Evolutionary conservation across 306 rosid genomes (phyloP), one percentile per base, ranked within the genome.

Genomic region (Fagus crenata): DNA sequence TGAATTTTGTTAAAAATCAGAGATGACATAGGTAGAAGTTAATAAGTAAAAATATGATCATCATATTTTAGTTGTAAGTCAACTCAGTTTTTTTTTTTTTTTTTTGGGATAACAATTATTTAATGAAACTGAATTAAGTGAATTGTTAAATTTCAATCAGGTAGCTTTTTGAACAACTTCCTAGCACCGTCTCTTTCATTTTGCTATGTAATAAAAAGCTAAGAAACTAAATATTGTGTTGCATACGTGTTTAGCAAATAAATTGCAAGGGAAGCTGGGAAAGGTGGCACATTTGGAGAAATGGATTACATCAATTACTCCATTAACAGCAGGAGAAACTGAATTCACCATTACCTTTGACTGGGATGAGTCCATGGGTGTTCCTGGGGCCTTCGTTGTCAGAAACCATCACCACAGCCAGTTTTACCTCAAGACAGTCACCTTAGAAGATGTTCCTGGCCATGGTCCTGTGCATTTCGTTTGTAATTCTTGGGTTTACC

Each of bases 401-500:
- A 75, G 61, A 71, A 95, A 92, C 49, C 76, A 95, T 78, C 97
- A 92, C 84, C 88, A 86, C 11, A 90, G 87, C 40, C 93, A 92
- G 71, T 89, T 95, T 73, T 95, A 79, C 80, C 97, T 92, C 49
- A 92, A 85, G 82, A 85, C 88, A 5, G 39, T 95, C 1, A 90
- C 89, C 63, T 65, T 95, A 32, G 86, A 92, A 18, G 92, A 84
- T 56, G 80, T 95, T 77, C 93, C 92, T 1, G 92, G 87, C 1
- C 89, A 88, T 49, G 97, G 86, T 53, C 79, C 69, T 41, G 76
- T 88, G 0, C 84, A 82, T 87, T 95, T 95, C 32, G 87, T 88
- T 41, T 95, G 99, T 82, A 89, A 92, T 72, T 95, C 97, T n/a
- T 95, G 99, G 99, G 90, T 95, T 49, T 95, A 95, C 81, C 99